phyloP scores from a whole-genome alignment of 306 rosid genomes.

The Amphicarpaea edgeworthii region DNA sequence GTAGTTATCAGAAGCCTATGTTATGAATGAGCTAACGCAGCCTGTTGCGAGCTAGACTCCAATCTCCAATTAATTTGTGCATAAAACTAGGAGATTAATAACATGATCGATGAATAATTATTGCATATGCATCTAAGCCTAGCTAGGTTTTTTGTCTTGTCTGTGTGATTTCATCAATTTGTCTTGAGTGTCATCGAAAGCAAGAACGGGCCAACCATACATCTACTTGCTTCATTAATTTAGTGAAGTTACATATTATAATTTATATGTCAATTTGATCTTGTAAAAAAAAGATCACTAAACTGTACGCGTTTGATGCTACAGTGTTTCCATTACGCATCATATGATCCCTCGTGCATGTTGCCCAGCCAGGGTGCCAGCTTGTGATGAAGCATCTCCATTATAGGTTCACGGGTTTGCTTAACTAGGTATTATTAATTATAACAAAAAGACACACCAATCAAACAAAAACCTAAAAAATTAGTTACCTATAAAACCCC shows the following conservation, averaged over 20 bases:
- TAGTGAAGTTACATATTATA: background rate
- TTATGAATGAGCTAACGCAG: background rate
- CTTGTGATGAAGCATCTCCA: background rate
- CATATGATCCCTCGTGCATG: conserved; percentile 24
- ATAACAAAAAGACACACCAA: background rate
- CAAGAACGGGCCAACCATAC: background rate
- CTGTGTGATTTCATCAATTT: background rate
- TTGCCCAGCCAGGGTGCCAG: conserved; percentile 8
- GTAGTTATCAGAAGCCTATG: background rate
- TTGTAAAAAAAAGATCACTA: background rate
- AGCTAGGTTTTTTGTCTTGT: background rate
- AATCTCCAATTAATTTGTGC: background rate
- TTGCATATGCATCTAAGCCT: background rate
- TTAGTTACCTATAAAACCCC: conserved; percentile 37
- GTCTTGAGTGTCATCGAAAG: background rate
- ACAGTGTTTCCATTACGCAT: background rate
- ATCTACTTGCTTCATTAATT: background rate
- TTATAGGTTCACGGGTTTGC: conserved; percentile 47
- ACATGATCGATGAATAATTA: background rate
- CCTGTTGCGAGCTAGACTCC: background rate
- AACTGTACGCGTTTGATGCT: conserved; percentile 28
- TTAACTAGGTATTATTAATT: conserved; percentile 18
- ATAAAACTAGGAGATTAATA: background rate
- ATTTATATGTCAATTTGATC: conserved; percentile 8
- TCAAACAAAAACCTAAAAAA: background rate